Base-by-base conservation (phyloP, 2,329 filamentous ascomycete species). In the Paraphoma sp. region DNA sequence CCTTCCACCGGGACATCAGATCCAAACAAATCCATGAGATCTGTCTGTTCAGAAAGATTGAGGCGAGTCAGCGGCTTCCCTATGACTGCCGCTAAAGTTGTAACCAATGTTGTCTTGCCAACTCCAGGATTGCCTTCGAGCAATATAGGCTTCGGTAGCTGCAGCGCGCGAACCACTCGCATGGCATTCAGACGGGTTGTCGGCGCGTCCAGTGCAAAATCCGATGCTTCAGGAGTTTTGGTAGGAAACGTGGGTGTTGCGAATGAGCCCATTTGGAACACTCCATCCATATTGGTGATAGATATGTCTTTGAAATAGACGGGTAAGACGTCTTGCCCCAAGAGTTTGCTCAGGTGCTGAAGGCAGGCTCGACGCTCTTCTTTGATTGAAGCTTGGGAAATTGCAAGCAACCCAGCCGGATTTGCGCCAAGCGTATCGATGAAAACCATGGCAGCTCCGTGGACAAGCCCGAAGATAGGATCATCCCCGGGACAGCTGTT, bases 111-210 rank as follows among this genome's bases (percentile, higher is more conserved):
- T 0, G 95, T 99, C 80, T 99, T 99, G 53, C 95, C 95, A 18
- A 99, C 95, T 73, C 95, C 95, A n/a, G 95, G 95, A 67, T 91
- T 97, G 36, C 96, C 95, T 79, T 99, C 95, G 2, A 99, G 85
- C 6, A 99, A 83, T 51, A 99, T 94, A 2, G 95, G 94, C 72
- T 97, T 97, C 50, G 87, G 84, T 52, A 97, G 87, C 69, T 96
- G 93, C 58, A 99, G 81, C 12, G 94, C 96, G 60, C 95, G 88
- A 53, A 96, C 86, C 31, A 99, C 89, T 72, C 95, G 86, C 87
- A 98, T 94, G 0, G 90, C 90, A 71, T 99, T 99, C 48, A 89
- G 83, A 57, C 89, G 88, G 1, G 95, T 98, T 0, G 95, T 99
- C 0, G 92, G 92, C 1, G 95, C 93, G 63, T 92, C 87, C 66